Evolutionary conservation across 148 eudicot species (phyloP).

Genomic region (Rhododendron simsii): DNA sequence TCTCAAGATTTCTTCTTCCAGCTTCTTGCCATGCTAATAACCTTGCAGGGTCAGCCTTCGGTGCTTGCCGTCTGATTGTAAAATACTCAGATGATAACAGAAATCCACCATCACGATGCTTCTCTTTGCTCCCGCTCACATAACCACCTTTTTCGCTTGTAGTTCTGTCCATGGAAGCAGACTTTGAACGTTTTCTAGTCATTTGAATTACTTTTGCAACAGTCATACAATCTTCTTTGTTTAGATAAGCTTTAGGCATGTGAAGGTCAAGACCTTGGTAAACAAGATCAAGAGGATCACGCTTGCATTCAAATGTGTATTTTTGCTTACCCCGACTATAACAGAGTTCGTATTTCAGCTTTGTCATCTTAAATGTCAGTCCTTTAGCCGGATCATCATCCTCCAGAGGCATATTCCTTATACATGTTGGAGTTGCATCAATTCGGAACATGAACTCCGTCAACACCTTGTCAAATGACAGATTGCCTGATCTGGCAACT

Average conservation of each 20-base stretch:
- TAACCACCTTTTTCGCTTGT: constrained; percentile 41
- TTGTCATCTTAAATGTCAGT: constrained; percentile 76
- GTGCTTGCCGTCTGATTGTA: constrained; percentile 88
- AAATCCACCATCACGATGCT: constrained; percentile 91
- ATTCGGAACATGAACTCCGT: constrained; percentile 95
- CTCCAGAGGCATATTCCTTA: constrained; percentile 86
- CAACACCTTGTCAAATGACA: constrained; percentile 90
- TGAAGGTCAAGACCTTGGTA: constrained; percentile 95
- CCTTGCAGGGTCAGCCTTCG: constrained; percentile 90
- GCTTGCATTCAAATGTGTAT: constrained; percentile 77
- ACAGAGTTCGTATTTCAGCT: constrained; percentile 77
- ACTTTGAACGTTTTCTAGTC: constrained; percentile 69
- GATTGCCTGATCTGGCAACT: constrained; percentile 89
- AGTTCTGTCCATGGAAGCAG: constrained; percentile 63
- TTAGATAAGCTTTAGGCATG: constrained; percentile 76
- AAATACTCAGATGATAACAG: constrained; percentile 89
- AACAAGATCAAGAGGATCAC: constrained; percentile 92
- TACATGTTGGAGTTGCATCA: constrained; percentile 82
- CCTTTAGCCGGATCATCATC: constrained; percentile 98
- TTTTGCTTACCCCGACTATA: constrained; percentile 78
- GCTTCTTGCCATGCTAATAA: constrained; percentile 97
- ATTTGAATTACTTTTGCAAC: constrained; percentile 62
- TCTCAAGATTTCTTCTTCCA: constrained; percentile 88
- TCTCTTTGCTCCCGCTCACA: constrained; percentile 44
- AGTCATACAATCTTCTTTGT: constrained; percentile 58